phyloP scores from a whole-genome alignment of 1,284 basidiomycete genomes.

The Hymenochaete sp. region DNA sequence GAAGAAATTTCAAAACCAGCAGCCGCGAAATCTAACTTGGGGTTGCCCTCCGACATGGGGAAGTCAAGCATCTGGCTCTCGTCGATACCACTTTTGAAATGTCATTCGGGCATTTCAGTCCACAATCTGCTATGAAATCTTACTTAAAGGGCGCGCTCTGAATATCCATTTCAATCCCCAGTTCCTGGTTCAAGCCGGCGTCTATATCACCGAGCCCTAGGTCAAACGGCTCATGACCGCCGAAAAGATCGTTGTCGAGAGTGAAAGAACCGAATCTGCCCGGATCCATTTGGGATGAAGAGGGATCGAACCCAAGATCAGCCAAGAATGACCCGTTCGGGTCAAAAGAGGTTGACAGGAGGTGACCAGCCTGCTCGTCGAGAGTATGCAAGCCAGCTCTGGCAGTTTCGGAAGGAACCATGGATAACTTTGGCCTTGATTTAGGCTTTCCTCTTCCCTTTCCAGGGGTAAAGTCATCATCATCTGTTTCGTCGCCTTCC shows the following conservation, averaged over 20 bases:
- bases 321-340: conserved; percentile 31
- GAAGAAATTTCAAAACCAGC: too few species aligned
- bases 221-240: conserved; percentile 39
- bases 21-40: too few species aligned
- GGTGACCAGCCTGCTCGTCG: conserved; percentile 56
- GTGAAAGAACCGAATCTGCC: conserved; percentile 28
- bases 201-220: conserved; percentile 47
- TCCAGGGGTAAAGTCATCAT: conserved; percentile 34
- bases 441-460: conserved; percentile 31
- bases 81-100: conserved; percentile 7
- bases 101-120: too few species aligned
- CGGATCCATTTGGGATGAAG: conserved; percentile 50
- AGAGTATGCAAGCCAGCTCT: conserved; percentile 54
- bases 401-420: conserved; percentile 31
- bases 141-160: too few species aligned
- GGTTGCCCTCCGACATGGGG: conserved; percentile 2
- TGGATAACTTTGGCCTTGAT: conserved; percentile 22
- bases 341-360: conserved; percentile 59
- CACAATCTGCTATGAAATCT: too few species aligned
- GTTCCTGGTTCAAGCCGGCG: conserved; percentile 62
- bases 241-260: conserved; percentile 15
- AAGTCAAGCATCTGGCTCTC: conserved; percentile 5
- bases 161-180: too few species aligned
- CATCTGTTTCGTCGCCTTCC: conserved; percentile 32
- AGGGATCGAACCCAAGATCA: conserved; percentile 32